Evolutionary conservation across 441 rosid species (phyloP).

Genomic region (Populus hybrid): DNA sequence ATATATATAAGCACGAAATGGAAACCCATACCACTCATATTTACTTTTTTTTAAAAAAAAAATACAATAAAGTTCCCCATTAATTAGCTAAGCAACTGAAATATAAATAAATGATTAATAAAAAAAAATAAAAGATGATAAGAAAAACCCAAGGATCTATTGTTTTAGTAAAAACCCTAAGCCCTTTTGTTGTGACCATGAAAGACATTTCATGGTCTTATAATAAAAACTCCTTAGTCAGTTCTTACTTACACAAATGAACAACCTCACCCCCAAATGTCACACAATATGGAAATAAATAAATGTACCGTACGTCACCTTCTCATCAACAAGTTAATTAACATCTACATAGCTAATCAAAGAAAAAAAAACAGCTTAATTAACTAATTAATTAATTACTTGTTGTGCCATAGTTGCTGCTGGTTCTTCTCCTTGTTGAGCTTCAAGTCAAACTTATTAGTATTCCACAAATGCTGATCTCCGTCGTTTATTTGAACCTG

Average conservation of each 20-base stretch:
- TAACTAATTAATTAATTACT: not conserved
- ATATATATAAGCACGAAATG: too few species aligned
- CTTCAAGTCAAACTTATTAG: conserved; percentile 7
- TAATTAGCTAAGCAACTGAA: too few species aligned
- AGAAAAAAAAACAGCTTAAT: not conserved
- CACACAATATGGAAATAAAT: not conserved
- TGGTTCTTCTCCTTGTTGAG: conserved; percentile 20
- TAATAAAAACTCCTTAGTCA: conserved; percentile 1
- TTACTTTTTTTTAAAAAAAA: too few species aligned
- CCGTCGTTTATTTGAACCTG: conserved; percentile 21
- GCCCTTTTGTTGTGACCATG: not conserved
- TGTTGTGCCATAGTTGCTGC: conserved; percentile 3
- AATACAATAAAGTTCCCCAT: too few species aligned
- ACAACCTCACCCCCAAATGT: conserved; percentile 2
- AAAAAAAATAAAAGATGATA: not conserved
- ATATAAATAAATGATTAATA: not conserved
- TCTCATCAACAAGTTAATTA: conserved; percentile 9
- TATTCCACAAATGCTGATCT: conserved; percentile 23
- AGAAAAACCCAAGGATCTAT: too few species aligned
- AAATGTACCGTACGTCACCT: conserved; percentile 4
- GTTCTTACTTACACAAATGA: conserved; percentile 5
- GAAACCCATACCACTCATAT: too few species aligned
- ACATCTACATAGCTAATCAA: conserved; percentile 7
- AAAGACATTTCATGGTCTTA: not conserved
- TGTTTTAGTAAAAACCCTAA: not conserved